A percentile compares a stretch with the other conserved stretches of the same genome.
Conservation (phyloP, 108 stramenopile species). For the Mediolabrus comicus region DNA sequence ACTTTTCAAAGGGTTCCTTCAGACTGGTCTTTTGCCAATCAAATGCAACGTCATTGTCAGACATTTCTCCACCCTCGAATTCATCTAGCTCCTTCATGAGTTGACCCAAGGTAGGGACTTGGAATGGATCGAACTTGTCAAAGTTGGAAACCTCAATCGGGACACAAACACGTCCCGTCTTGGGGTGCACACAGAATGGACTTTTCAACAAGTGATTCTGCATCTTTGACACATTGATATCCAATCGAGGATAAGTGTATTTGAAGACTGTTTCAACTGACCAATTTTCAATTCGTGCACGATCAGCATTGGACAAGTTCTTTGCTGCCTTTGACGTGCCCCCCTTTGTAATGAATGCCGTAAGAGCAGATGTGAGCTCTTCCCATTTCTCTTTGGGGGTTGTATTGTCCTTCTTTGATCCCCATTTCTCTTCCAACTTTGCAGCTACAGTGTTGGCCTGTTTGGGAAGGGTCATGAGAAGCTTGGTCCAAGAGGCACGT, state of each 20-base stretch:
- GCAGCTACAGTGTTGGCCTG: slow-evolving; percentile 58
- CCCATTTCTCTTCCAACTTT: slow-evolving; percentile 64
- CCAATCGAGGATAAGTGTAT: slow-evolving; percentile 95
- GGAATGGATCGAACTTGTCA: slow-evolving; percentile 84
- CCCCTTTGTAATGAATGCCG: slow-evolving; percentile 46
- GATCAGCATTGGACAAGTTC: slow-evolving; percentile 52
- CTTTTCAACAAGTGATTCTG: slow-evolving; percentile 99
- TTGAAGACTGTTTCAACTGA: slow-evolving; percentile 90
- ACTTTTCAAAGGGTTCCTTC: slow-evolving; percentile 68
- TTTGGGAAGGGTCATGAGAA: slow-evolving; percentile 85
- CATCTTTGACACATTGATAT: slow-evolving; percentile 99
- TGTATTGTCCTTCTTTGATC: slow-evolving; percentile 27
- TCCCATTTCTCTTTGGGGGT: slow-evolving; percentile 80
- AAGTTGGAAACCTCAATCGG: slow-evolving; percentile 77
- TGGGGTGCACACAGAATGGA: slow-evolving; percentile 99
- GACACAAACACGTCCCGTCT: slow-evolving; percentile 98
- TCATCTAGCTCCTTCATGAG: slow-evolving; percentile 75
- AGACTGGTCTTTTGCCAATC: slow-evolving; percentile 90
- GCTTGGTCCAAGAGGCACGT: slow-evolving; percentile 71
- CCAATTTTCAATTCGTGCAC: slow-evolving; percentile 75
- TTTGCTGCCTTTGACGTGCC: slow-evolving; percentile 48
- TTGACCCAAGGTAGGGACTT: slow-evolving; percentile 79
- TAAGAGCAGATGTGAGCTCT: slow-evolving; percentile 66
- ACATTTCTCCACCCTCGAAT: slow-evolving; percentile 27
- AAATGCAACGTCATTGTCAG: slow-evolving; percentile 5